Conservation (phyloP, 2,329 filamentous ascomycete species). For the Tolypocladium paradoxum region DNA sequence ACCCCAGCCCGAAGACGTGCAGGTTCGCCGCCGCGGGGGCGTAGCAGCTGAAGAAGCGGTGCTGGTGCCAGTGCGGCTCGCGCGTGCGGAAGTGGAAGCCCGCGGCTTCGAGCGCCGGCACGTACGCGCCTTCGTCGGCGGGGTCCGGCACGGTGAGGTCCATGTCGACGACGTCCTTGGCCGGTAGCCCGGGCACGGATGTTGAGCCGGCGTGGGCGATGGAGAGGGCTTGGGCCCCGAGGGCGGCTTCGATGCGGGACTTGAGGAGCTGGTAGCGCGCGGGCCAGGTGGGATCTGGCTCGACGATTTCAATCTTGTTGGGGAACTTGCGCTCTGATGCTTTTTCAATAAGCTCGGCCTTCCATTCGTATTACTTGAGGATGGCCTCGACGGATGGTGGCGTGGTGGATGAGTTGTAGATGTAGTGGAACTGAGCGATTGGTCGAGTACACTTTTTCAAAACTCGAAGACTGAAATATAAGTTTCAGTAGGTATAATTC, state of each 20-base stretch:
- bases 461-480: too few relatives aligned
- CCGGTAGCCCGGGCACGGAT: constrained; percentile 34
- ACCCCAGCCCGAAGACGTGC: constrained; percentile 35
- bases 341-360: constrained; percentile 11
- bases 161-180: constrained; percentile 42
- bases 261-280: constrained; percentile 17
- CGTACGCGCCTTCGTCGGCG: constrained; percentile 30
- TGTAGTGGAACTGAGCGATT: too few relatives aligned
- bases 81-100: constrained; percentile 36
- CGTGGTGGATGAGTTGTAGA: constrained; percentile 9
- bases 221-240: constrained; percentile 22
- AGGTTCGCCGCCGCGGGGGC: constrained; percentile 29
- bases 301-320: constrained; percentile 19
- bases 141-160: constrained; percentile 33
- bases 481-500: too few relatives aligned
- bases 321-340: constrained; percentile 14
- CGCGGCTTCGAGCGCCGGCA: constrained; percentile 26
- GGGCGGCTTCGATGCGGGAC: constrained; percentile 21
- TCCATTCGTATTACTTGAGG: constrained; percentile 14
- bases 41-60: constrained; percentile 31
- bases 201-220: constrained; percentile 40
- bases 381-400: constrained; percentile 12
- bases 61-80: constrained; percentile 35
- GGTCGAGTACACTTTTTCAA: too few relatives aligned
- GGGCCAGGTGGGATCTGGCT: constrained; percentile 27